These are phyloP conservation scores for Clonostachys rosea DNA, from an alignment of 2,329 filamentous ascomycete genomes.

Conservation along the genomic window DNA sequence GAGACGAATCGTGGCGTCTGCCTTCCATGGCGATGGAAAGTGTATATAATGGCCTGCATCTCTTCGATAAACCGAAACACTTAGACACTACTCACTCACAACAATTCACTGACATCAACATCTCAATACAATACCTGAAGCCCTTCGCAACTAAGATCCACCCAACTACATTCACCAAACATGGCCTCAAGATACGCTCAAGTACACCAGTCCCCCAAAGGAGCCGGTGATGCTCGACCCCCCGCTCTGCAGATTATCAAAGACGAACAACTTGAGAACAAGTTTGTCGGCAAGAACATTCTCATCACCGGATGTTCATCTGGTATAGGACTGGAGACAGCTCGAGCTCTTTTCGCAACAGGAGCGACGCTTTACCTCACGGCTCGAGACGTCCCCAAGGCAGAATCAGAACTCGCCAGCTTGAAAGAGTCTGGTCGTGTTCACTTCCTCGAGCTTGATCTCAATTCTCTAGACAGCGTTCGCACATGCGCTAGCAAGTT, in stretches of 20 bases:
- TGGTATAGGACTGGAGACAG: constrained; percentile 37
- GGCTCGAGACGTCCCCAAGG: constrained; percentile 26
- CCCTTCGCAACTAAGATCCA: too few relatives aligned
- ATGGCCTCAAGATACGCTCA: too few relatives aligned
- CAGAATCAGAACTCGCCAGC: constrained; percentile 6
- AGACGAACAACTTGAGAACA: constrained; percentile 6
- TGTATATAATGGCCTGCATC: too few relatives aligned
- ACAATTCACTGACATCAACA: too few relatives aligned
- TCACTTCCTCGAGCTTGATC: neutral
- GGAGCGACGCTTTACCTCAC: constrained; percentile 37
- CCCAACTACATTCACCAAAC: too few relatives aligned
- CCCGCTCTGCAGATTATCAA: constrained; percentile 7
- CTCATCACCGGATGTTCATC: constrained; percentile 34
- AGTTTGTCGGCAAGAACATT: constrained; percentile 15
- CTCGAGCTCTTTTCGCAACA: constrained; percentile 30
- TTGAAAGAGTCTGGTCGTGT: neutral
- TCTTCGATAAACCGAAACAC: too few relatives aligned
- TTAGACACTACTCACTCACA: too few relatives aligned
- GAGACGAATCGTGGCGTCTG: too few relatives aligned
- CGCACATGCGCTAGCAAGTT: constrained; percentile 6
- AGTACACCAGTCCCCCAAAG: neutral
- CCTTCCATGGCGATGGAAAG: too few relatives aligned
- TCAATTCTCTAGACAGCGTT: constrained; percentile 9
- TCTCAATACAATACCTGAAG: too few relatives aligned
- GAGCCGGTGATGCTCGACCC: constrained; percentile 8